Evolutionary conservation across 2,329 filamentous ascomycete genomes (phyloP).

Genomic region (Colletotrichum tofieldiae): DNA sequence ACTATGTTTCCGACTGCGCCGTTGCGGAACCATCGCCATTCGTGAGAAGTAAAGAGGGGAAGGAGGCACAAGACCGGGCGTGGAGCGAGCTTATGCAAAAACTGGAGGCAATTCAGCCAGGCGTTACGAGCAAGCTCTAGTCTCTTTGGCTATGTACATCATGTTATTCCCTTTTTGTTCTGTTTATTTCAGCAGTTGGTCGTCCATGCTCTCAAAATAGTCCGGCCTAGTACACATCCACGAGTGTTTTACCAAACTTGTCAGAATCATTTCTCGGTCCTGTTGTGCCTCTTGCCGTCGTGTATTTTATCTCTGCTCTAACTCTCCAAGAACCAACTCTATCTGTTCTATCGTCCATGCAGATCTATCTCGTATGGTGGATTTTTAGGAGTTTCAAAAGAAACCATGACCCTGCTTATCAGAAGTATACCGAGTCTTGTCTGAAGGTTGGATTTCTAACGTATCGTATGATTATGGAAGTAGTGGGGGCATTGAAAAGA

Average conservation of each 20-base stretch:
- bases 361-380: no score
- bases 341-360: no score
- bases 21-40: conserved; percentile 52
- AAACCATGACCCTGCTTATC: no score
- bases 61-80: conserved; percentile 54
- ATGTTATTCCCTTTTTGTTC: background rate
- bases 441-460: no score
- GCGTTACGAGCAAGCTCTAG: conserved; percentile 44
- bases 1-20: conserved; percentile 58
- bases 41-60: conserved; percentile 57
- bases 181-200: background rate
- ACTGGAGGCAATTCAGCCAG: conserved; percentile 59
- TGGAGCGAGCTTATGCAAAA: conserved; percentile 61
- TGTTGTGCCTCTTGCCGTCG: background rate
- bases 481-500: no score
- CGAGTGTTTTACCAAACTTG: background rate
- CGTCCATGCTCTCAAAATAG: background rate
- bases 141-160: background rate
- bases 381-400: no score
- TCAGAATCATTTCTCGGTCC: background rate
- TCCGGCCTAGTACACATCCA: background rate
- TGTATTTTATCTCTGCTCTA: background rate
- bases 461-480: no score
- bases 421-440: no score
- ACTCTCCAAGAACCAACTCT: no score